Evolutionary conservation across 2,329 filamentous ascomycete species (phyloP).

Genomic region (Sphaerulina populicola): DNA sequence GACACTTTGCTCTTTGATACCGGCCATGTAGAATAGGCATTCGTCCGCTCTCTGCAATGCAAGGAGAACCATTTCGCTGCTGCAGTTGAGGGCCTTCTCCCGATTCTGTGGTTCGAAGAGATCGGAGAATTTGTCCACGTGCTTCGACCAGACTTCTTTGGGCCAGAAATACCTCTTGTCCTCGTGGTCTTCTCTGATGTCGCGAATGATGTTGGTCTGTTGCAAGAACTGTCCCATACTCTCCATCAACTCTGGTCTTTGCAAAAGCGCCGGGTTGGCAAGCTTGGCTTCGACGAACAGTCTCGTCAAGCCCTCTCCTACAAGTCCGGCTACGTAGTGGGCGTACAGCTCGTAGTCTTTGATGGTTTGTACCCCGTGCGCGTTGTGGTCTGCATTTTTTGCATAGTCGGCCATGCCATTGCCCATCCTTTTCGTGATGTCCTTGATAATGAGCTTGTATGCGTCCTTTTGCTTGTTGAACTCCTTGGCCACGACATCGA

Average conservation of each 20-base stretch:
- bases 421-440: slow-evolving; percentile 90
- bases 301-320: slow-evolving; percentile 84
- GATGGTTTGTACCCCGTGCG: slow-evolving; percentile 70
- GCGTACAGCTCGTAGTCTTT: slow-evolving; percentile 94
- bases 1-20: slow-evolving; percentile 86
- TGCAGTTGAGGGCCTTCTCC: slow-evolving; percentile 70
- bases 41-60: slow-evolving; percentile 81
- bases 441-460: slow-evolving; percentile 80
- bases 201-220: slow-evolving; percentile 97
- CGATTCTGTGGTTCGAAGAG: slow-evolving; percentile 75
- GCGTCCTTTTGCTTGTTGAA: slow-evolving; percentile 78
- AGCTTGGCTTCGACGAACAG: slow-evolving; percentile 82
- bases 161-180: slow-evolving; percentile 92
- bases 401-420: slow-evolving; percentile 98
- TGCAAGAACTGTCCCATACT: slow-evolving; percentile 97
- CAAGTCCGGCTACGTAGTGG: slow-evolving; percentile 96
- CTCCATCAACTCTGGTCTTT: slow-evolving; percentile 73
- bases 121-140: slow-evolving; percentile 82
- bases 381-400: slow-evolving; percentile 63
- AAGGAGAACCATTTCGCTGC: slow-evolving; percentile 89
- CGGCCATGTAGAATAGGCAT: slow-evolving; percentile 96
- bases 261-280: slow-evolving; percentile 74
- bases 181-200: slow-evolving; percentile 79
- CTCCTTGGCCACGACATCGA: slow-evolving; percentile 77
- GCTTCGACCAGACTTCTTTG: slow-evolving; percentile 92